phyloP scores from a whole-genome alignment of 768 basidiomycete species.

The Suillus placidus region DNA sequence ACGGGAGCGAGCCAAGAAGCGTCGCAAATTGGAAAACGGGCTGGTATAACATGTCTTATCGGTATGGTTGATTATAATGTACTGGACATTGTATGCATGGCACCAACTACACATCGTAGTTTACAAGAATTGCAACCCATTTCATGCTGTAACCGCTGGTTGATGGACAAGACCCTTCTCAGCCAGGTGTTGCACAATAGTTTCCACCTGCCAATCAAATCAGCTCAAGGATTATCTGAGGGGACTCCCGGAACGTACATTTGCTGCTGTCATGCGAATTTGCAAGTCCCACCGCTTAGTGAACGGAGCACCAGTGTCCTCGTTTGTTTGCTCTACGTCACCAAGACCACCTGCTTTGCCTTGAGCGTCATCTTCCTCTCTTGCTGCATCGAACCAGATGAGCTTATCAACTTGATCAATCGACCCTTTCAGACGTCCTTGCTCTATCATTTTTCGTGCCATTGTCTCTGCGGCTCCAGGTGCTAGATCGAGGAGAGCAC shows the following conservation, averaged over 20 bases:
- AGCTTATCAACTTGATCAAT: conserved; percentile 96
- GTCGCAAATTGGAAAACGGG: conserved; percentile 63
- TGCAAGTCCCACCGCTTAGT: conserved; percentile 97
- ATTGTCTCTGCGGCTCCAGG: conserved; percentile 95
- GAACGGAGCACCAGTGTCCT: conserved; percentile 86
- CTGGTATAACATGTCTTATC: conserved; percentile 13
- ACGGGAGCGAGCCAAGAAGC: conserved; percentile 82
- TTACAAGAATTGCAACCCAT: conserved; percentile 12
- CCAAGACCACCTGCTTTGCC: conserved; percentile 94
- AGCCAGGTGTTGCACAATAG: conserved; percentile 81
- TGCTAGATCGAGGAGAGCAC: conserved; percentile 84
- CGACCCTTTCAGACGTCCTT: conserved; percentile 87
- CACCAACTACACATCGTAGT: conserved; percentile 14
- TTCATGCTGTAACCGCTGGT: conserved; percentile 27
- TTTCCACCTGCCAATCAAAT: conserved; percentile 62
- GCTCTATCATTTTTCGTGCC: conserved; percentile 98
- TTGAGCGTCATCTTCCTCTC: conserved; percentile 90
- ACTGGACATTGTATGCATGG: conserved; percentile 25
- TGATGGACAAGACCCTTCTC: conserved; percentile 65
- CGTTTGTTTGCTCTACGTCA: conserved; percentile 80
- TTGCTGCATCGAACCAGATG: conserved; percentile 88
- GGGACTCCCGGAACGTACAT: conserved; percentile 50
- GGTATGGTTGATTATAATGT: conserved; percentile 30
- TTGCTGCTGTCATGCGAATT: conserved; percentile 85
- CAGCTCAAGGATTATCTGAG: conserved; percentile 4